Conservation (phyloP, 139 green algal species). For the Raphidocelis subcapitata region DNA sequence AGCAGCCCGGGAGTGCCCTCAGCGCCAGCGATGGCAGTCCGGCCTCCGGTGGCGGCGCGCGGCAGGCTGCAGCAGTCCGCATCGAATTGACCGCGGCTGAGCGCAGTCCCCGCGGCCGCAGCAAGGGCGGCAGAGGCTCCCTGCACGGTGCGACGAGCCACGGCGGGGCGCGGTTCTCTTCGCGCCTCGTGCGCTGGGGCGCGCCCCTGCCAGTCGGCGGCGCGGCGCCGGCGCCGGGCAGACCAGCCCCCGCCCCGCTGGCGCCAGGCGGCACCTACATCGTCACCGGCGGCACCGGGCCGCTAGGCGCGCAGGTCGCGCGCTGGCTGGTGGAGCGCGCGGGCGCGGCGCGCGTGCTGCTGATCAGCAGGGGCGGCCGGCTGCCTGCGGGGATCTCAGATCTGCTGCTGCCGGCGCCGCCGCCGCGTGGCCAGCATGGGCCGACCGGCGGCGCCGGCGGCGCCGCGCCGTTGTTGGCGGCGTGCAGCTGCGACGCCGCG, state of each 20-base stretch:
- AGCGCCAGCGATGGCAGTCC: no score
- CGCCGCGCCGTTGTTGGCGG: conserved; percentile 10
- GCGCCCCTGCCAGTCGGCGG: not conserved
- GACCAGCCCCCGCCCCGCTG: not conserved
- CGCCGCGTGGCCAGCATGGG: not conserved
- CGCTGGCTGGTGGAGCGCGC: conserved; percentile 28
- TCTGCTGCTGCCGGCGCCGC: not conserved
- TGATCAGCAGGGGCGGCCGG: conserved; percentile 35
- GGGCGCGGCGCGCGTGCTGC: conserved; percentile 36
- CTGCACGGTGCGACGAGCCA: conserved; percentile 2
- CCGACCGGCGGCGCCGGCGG: not conserved
- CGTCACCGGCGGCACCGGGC: conserved; percentile 44
- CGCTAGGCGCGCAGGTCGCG: conserved; percentile 30
- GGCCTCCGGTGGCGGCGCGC: no score
- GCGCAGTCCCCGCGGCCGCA: not conserved
- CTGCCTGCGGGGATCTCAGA: conserved; percentile 16
- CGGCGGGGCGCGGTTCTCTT: not conserved
- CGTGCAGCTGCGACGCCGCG: conserved; percentile 29
- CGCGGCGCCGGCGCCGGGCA: not conserved
- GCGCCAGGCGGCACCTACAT: conserved; percentile 34
- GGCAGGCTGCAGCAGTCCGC: not conserved
- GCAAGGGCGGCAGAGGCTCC: not conserved
- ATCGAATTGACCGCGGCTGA: not conserved
- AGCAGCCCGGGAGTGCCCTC: conserved; percentile 15
- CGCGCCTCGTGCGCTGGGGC: not conserved